These are phyloP conservation scores for Podila minutissima DNA, from an alignment of 192 early-diverging fungal species.

Conservation along the genomic window DNA sequence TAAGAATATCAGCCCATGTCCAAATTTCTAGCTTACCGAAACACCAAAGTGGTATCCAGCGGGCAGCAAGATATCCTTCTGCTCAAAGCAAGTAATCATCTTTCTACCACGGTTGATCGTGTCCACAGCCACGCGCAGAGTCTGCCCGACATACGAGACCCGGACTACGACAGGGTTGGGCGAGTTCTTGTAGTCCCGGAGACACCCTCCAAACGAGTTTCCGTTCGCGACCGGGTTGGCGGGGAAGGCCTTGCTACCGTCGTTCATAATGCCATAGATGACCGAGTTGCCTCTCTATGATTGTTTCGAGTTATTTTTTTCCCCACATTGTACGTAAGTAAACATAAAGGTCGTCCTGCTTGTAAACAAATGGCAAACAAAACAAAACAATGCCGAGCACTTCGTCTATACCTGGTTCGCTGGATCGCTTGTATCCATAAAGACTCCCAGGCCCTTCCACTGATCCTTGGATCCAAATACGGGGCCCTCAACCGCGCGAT, in stretches of 20 bases:
- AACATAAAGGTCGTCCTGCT: too few species aligned
- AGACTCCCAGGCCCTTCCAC: slow-evolving; percentile 73
- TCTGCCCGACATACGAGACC: slow-evolving; percentile 68
- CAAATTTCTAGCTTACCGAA: slow-evolving; percentile 50
- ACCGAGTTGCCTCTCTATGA: slow-evolving; percentile 58
- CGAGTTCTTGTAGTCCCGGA: slow-evolving; percentile 74
- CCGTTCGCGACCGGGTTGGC: slow-evolving; percentile 28
- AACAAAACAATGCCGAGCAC: too few species aligned
- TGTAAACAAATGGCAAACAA: background rate
- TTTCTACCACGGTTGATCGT: slow-evolving; percentile 59
- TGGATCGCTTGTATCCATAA: slow-evolving; percentile 71
- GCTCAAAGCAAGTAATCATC: slow-evolving; percentile 67
- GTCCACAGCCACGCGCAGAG: slow-evolving; percentile 63
- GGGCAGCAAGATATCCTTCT: slow-evolving; percentile 64
- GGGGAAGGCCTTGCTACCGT: slow-evolving; percentile 59
- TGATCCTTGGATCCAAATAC: slow-evolving; percentile 74
- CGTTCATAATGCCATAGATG: slow-evolving; percentile 73
- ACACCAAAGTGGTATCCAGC: slow-evolving; percentile 81
- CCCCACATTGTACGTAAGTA: background rate
- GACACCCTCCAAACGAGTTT: slow-evolving; percentile 63
- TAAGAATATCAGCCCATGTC: too few species aligned
- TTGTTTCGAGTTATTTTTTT: background rate
- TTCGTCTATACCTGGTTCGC: slow-evolving; percentile 25
- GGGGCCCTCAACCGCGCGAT: slow-evolving; percentile 59
- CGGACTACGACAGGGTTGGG: slow-evolving; percentile 60